Conservation (phyloP, 2,329 filamentous ascomycete species). For the Colletotrichum gigasporum region DNA sequence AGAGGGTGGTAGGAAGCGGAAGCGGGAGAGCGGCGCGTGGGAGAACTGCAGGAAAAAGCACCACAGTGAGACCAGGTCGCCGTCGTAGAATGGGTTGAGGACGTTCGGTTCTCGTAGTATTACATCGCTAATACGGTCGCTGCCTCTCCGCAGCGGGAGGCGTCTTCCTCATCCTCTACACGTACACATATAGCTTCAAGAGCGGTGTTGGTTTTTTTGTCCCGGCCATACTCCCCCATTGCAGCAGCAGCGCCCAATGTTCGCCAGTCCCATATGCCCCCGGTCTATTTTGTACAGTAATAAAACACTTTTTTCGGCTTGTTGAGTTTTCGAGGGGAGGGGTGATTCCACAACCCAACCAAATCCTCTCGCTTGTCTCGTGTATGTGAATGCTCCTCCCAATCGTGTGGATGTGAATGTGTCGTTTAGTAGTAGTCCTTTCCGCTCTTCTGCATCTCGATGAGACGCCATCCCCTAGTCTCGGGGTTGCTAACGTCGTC, state of each 20-base stretch:
- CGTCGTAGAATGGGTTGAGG: neutral
- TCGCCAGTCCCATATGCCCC: slow-evolving; percentile 28
- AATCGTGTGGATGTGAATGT: neutral
- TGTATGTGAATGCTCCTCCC: neutral
- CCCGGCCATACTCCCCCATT: slow-evolving; percentile 4
- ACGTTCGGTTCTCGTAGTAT: slow-evolving; percentile 26
- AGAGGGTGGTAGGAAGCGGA: neutral
- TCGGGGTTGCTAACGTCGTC: slow-evolving; percentile 98
- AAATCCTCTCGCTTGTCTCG: slow-evolving; percentile 18
- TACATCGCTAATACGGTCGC: slow-evolving; percentile 27
- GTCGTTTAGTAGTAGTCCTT: slow-evolving; percentile 76
- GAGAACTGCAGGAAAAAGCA: neutral
- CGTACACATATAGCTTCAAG: slow-evolving; percentile 28
- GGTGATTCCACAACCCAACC: slow-evolving; percentile 1
- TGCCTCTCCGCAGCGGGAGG: neutral
- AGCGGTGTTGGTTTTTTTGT: slow-evolving; percentile 27
- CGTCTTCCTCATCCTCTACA: slow-evolving; percentile 22
- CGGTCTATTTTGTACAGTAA: slow-evolving; percentile 32
- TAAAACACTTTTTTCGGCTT: slow-evolving; percentile 31
- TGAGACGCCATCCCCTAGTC: slow-evolving; percentile 95
- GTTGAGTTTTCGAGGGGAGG: slow-evolving; percentile 11
- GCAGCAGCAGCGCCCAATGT: slow-evolving; percentile 12
- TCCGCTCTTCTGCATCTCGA: slow-evolving; percentile 98
- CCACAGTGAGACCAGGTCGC: neutral
- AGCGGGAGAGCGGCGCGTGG: neutral